Evolutionary conservation across 2,329 filamentous ascomycete species (phyloP).

Genomic region (Fusarium kyushuense): DNA sequence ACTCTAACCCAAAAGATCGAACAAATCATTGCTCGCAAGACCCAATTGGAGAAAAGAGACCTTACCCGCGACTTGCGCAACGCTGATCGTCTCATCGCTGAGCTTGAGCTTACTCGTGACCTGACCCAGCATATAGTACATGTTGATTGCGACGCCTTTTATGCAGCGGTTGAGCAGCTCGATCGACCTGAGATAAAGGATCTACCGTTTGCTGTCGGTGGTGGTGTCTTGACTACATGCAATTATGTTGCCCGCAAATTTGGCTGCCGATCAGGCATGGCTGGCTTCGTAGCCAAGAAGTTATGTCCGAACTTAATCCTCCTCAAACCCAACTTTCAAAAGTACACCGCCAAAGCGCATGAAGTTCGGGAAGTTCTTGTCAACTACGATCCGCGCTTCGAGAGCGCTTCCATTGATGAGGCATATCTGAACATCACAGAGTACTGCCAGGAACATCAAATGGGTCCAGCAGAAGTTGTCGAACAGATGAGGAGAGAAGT

Average conservation of each 20-base stretch:
- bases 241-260: conserved; percentile 93
- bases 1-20: conserved; percentile 87
- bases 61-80: conserved; percentile 77
- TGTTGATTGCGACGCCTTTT: conserved; percentile 97
- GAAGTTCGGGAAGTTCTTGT: conserved; percentile 86
- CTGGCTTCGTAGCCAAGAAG: conserved; percentile 93
- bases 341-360: conserved; percentile 90
- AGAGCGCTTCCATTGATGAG: conserved; percentile 95
- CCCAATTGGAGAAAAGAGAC: conserved; percentile 79
- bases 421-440: conserved; percentile 95
- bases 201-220: conserved; percentile 90
- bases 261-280: conserved; percentile 95
- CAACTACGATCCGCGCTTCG: conserved; percentile 90
- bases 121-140: conserved; percentile 89
- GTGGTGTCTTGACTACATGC: conserved; percentile 72
- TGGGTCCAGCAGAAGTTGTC: conserved; percentile 79
- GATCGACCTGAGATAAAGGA: conserved; percentile 86
- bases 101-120: conserved; percentile 83
- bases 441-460: conserved; percentile 78
- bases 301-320: conserved; percentile 88
- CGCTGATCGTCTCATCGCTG: conserved; percentile 83
- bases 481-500: conserved; percentile 83
- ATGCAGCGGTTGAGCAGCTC: conserved; percentile 90
- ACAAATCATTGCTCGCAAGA: conserved; percentile 80
- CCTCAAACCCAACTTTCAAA: conserved; percentile 86